Evolutionary conservation across 148 eudicot species (phyloP).

Genomic region (Amaranthus cruentus): DNA sequence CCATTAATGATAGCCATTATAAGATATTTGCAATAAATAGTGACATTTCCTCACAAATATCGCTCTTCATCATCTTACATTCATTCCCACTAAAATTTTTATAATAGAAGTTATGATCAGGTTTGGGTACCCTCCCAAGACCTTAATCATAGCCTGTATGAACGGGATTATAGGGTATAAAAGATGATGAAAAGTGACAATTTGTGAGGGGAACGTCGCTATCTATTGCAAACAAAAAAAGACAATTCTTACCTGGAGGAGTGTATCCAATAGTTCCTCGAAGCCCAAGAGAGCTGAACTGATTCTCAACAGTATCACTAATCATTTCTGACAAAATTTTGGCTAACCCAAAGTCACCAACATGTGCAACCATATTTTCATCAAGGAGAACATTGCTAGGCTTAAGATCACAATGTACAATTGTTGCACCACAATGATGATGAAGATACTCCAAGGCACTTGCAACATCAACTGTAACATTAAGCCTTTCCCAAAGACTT

Average conservation of each 20-base stretch:
- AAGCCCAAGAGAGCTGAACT: slow-evolving; percentile 13
- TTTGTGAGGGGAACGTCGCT: too few species aligned
- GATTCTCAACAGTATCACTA: neutral
- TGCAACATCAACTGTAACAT: slow-evolving; percentile 30
- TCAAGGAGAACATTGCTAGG: slow-evolving; percentile 21
- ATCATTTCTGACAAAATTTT: slow-evolving; percentile 9
- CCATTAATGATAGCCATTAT: too few species aligned
- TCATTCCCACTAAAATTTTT: too few species aligned
- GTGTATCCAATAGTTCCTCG: slow-evolving; percentile 22
- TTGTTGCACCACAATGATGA: slow-evolving; percentile 13
- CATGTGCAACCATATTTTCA: slow-evolving; percentile 29
- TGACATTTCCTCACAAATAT: too few species aligned
- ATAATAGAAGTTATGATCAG: too few species aligned
- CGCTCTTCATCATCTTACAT: too few species aligned
- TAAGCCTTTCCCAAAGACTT: slow-evolving; percentile 3
- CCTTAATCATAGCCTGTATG: too few species aligned
- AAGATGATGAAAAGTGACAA: too few species aligned
- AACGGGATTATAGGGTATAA: too few species aligned
- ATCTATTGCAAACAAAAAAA: too few species aligned
- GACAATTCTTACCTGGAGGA: slow-evolving; percentile 17
- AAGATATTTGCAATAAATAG: too few species aligned
- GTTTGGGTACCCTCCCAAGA: too few species aligned
- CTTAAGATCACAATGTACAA: slow-evolving; percentile 37
- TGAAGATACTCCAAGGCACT: slow-evolving; percentile 39
- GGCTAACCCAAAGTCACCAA: slow-evolving; percentile 41